Evolutionary conservation across 176 grass and related monocot species (phyloP).

Genomic region (Lolium rigidum): DNA sequence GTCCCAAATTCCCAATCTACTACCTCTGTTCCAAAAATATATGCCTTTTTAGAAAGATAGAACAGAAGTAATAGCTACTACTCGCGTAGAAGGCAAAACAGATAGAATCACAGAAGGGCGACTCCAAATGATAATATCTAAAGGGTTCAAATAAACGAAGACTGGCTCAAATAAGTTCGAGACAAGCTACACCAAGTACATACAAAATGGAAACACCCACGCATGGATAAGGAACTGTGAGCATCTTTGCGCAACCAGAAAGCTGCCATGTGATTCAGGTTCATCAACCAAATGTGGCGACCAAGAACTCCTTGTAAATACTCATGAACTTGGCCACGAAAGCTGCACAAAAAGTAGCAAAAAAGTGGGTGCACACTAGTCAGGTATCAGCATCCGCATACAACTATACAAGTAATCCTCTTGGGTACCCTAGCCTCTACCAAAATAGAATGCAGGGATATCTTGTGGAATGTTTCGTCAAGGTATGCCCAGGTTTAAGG

Average conservation of each 20-base stretch:
- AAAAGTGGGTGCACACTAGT: background rate
- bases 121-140: background rate
- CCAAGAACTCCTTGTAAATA: constrained; percentile 94
- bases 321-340: constrained; percentile 99
- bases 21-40: too few species aligned
- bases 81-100: background rate
- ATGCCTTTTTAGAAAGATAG: too few species aligned
- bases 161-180: background rate
- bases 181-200: constrained; percentile 32
- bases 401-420: background rate
- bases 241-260: background rate
- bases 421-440: background rate
- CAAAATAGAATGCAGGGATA: background rate
- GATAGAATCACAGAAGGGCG: background rate
- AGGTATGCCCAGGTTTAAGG: background rate
- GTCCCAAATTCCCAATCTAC: too few species aligned
- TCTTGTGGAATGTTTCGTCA: background rate
- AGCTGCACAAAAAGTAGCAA: constrained; percentile 53
- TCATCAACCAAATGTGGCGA: constrained; percentile 84
- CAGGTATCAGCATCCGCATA: background rate
- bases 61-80: background rate
- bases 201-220: background rate
- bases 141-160: background rate
- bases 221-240: background rate
- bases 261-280: background rate